Base-by-base conservation (phyloP, 2,329 filamentous ascomycete species). In the Sporothrix variecibatus region DNA sequence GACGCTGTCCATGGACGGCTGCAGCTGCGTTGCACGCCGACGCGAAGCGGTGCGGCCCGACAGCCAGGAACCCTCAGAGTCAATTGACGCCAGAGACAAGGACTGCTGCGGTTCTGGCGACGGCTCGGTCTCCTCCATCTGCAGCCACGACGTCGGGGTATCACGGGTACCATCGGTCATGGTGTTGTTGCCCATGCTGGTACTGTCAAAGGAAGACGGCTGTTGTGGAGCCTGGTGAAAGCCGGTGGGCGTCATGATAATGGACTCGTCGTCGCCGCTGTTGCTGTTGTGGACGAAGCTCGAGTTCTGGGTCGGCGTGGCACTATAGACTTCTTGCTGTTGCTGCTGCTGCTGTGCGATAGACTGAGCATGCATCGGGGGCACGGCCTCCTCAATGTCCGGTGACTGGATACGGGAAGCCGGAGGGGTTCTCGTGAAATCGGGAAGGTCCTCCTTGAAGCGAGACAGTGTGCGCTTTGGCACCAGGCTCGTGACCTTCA, bases 41-140 rank as follows among this genome's bases (percentile, higher is more conserved):
- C 79, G 80, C 23, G 75, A 76, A 0, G 76, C 81, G 2, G 86
- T 82, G 73, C 91, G 91, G 20, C 95, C 94, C 3, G 94, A 96
- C 62, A 99, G 90, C 96, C 96, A 99, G 0, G 95, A 98, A 4
- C 89, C 96, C 84, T 99, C 96, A 0, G 95, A 98, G 80, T 98
- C 96, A 75, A 98, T 94, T 0, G 95, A 98, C 1, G 94, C 96
- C 23, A 98, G 87, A 0, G 95, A 98, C 81, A 95, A 92, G 40
- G 94, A 94, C 80, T 94, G 88, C 79, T 94, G 88, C 49, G 84
- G 87, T 77, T 87, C 91, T 23, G 86, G 90, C 5, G 87, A 90
- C 34, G 84, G 81, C 31, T 84, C 82, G 4, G 82, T 79, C 34
- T 82, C 81, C 43, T 85, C 82, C 20, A 77, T 67, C 76, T 77